Percentiles rank a stretch among this genome's conserved stretches.
These are phyloP conservation scores for Ceratocystis variospora DNA, from an alignment of 2,329 filamentous ascomycete species.

Conservation along the genomic window DNA sequence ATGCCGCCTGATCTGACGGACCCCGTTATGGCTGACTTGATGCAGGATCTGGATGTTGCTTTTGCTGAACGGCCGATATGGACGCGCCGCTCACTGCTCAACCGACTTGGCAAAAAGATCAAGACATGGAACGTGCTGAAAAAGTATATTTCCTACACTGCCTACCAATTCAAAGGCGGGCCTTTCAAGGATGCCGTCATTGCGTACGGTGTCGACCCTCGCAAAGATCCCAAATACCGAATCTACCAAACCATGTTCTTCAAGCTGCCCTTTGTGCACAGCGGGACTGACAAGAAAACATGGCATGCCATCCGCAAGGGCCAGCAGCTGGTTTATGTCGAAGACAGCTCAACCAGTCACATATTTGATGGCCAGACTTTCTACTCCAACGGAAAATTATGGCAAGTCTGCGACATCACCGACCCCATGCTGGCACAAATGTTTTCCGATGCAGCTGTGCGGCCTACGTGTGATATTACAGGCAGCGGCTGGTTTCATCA, in stretches of 20 bases:
- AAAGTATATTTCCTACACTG: slow-evolving; percentile 66
- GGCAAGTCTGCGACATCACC: slow-evolving; percentile 85
- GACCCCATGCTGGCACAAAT: slow-evolving; percentile 60
- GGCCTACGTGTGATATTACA: slow-evolving; percentile 42
- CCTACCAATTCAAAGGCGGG: slow-evolving; percentile 84
- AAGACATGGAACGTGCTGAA: slow-evolving; percentile 48
- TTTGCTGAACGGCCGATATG: slow-evolving; percentile 69
- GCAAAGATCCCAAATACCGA: slow-evolving; percentile 60
- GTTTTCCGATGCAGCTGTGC: slow-evolving; percentile 48
- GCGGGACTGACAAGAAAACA: slow-evolving; percentile 27
- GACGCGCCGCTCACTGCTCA: slow-evolving; percentile 70
- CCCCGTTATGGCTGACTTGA: slow-evolving; percentile 46
- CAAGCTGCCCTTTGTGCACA: slow-evolving; percentile 41
- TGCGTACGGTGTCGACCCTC: slow-evolving; percentile 73
- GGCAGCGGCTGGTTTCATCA: slow-evolving; percentile 74
- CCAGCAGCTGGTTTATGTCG: slow-evolving; percentile 29
- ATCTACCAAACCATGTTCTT: slow-evolving; percentile 84
- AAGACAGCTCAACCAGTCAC: slow-evolving; percentile 43
- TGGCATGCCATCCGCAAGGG: slow-evolving; percentile 22
- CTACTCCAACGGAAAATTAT: slow-evolving; percentile 71
- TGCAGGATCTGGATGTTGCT: slow-evolving; percentile 48
- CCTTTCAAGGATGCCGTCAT: slow-evolving; percentile 85
- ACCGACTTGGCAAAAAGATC: slow-evolving; percentile 45
- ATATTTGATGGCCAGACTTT: slow-evolving; percentile 70
- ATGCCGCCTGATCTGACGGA: slow-evolving; percentile 46